Evolutionary conservation across 352 stramenopile species (phyloP).

Genomic region (Phytophthora chlamydospora): DNA sequence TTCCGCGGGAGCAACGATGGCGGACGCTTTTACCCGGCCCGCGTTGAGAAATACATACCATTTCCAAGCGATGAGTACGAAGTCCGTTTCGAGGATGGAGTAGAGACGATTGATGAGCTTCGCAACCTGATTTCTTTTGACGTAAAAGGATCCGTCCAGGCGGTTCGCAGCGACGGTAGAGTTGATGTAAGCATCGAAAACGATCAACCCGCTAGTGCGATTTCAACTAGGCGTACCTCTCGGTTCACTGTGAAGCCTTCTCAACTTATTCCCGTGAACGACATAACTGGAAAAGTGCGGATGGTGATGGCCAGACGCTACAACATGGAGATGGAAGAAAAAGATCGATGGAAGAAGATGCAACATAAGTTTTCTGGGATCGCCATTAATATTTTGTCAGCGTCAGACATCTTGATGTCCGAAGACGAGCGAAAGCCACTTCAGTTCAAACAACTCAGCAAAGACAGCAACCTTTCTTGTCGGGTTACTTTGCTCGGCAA

Average conservation of each 20-base stretch:
- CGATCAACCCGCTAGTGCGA: not conserved
- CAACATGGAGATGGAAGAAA: constrained; percentile 24
- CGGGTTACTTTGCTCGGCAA: constrained; percentile 59
- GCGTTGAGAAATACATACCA: constrained; percentile 55
- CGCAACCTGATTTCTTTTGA: constrained; percentile 66
- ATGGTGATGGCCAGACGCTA: constrained; percentile 47
- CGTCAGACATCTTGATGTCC: constrained; percentile 42
- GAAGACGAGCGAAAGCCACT: constrained; percentile 5
- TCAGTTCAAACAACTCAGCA: constrained; percentile 13
- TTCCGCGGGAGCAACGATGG: constrained; percentile 62
- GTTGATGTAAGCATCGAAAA: constrained; percentile 56
- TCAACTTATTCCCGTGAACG: constrained; percentile 54
- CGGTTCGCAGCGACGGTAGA: constrained; percentile 54
- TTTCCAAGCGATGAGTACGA: constrained; percentile 58
- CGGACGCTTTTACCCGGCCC: constrained; percentile 63
- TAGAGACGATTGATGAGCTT: constrained; percentile 69
- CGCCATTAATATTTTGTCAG: constrained; percentile 53
- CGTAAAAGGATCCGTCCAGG: constrained; percentile 55
- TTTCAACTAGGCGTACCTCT: constrained; percentile 2
- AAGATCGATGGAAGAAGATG: constrained; percentile 33
- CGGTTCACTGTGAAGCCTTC: constrained; percentile 12
- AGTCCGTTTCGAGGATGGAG: constrained; percentile 58
- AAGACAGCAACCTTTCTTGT: constrained; percentile 37
- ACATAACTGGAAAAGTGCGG: constrained; percentile 41
- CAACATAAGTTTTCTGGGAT: constrained; percentile 51